These are phyloP conservation scores for Spergularia marina DNA, from an alignment of 148 eudicot genomes.

Conservation along the genomic window DNA sequence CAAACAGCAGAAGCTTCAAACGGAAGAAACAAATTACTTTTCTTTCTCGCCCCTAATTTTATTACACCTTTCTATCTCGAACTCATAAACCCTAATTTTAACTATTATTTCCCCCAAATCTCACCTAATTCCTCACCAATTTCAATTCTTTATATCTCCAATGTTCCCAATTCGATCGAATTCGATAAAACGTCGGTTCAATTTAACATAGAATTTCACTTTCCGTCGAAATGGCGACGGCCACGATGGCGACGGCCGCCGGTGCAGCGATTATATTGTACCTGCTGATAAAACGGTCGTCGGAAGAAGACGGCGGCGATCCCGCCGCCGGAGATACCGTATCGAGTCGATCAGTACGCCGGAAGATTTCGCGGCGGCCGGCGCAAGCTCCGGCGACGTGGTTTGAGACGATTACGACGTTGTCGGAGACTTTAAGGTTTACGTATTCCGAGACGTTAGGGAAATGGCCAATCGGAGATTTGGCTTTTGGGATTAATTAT, in stretches of 20 bases:
- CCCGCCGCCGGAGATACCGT: constrained; percentile 41
- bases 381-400: constrained; percentile 96
- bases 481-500: constrained; percentile 93
- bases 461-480: constrained; percentile 93
- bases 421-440: constrained; percentile 81
- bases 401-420: constrained; percentile 71
- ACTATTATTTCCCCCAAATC: not conserved
- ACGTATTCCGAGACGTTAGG: constrained; percentile 89
- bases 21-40: not conserved
- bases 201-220: not conserved
- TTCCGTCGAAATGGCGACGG: constrained; percentile 51
- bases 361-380: constrained; percentile 63
- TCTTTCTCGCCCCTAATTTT: not conserved
- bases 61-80: not conserved
- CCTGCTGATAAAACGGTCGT: constrained; percentile 39
- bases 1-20: too few relatives aligned
- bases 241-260: constrained; percentile 82
- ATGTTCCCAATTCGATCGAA: not conserved
- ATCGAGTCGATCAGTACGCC: constrained; percentile 47
- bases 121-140: not conserved
- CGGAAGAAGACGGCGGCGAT: constrained; percentile 35
- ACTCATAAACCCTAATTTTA: constrained; percentile 22
- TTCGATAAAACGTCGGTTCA: not conserved
- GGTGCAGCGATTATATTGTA: constrained; percentile 72
- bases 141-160: not conserved